Base-by-base conservation (phyloP, 345 rosid species). In the Trapa bicornis region DNA sequence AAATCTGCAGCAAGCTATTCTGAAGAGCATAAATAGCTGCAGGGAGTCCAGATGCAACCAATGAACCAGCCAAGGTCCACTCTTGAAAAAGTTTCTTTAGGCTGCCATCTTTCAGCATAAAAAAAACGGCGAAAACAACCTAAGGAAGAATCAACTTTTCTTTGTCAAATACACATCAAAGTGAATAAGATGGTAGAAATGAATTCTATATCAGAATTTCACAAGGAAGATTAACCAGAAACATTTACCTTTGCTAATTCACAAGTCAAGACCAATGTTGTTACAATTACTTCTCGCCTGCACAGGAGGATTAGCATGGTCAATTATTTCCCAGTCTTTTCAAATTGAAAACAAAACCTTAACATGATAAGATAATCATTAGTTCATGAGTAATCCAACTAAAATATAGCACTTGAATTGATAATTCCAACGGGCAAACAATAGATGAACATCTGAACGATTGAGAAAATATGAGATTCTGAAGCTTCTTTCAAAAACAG, bases 1-100 rank as follows among this genome's bases (percentile, higher is more conserved):
- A 91, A 74, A 95, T 89, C 87, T 91, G 99, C 79, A 95, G 81
- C 89, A 95, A 85, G 79, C 99, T 95, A 79, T 95, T 95, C 75
- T 95, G 97, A 75, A 95, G 73, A 4, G 99, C 99, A 63, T 95
- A 95, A 48, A 95, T 85, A 47, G 93, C 96, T 10, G 97, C 97
- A 65, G 97, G 99, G 73, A 89, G 96, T 73, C 96, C 99, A 5
- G 99, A 95, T 67, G 99, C 94, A 65, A 96, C 89, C 75, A 95
- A 76, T 36, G 99, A 95, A 38, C 88, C 89, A 61, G 85, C 74
- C 83, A 91, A 80, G 54, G 91, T 87, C 99, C 99, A 95, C 72
- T 95, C 78, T 42, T 70, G 82, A 29, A 77, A 75, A 52, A 84
- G 66, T 74, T 80, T 83, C 85, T 75, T 79, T 83, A 91, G 74